These are phyloP conservation scores for Eimeria praecox DNA, from an alignment of 169 alveolate genomes.

Conservation along the genomic window DNA sequence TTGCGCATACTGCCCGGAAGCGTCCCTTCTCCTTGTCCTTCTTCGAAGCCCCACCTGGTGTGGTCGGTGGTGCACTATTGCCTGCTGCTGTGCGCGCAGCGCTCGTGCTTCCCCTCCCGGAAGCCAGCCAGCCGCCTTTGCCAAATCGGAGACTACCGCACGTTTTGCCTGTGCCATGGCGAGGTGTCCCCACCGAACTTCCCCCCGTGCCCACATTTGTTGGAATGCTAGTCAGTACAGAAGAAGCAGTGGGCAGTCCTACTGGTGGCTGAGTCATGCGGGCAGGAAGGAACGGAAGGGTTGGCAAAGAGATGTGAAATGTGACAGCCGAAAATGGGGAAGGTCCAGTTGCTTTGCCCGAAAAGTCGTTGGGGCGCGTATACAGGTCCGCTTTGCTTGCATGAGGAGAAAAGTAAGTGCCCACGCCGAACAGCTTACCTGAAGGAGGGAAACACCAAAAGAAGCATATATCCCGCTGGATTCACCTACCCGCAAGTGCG, in stretches of 20 bases:
- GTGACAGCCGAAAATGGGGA: conserved; percentile 46
- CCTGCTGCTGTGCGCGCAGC: background rate
- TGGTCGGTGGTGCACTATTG: background rate
- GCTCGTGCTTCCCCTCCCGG: conserved; percentile 30
- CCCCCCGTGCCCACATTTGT: conserved; percentile 24
- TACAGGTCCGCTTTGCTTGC: conserved; percentile 83
- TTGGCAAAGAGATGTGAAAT: conserved; percentile 28
- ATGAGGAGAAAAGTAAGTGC: conserved; percentile 78
- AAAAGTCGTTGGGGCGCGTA: conserved; percentile 61
- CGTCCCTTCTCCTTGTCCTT: conserved; percentile 62
- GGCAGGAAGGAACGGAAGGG: conserved; percentile 24
- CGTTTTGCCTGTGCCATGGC: background rate
- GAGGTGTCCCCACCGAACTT: background rate
- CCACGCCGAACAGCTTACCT: conserved; percentile 81
- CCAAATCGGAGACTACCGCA: conserved; percentile 8
- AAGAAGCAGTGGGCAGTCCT: conserved; percentile 9
- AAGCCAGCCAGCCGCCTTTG: conserved; percentile 32
- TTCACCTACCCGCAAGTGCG: background rate
- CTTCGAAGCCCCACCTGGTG: background rate
- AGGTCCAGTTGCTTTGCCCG: conserved; percentile 21
- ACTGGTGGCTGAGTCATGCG: conserved; percentile 2
- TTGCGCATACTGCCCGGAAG: conserved; percentile 68
- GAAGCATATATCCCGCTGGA: no score
- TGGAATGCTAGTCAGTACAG: conserved; percentile 24
- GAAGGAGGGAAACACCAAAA: background rate